Evolutionary conservation across 495 filamentous ascomycete species (phyloP), one percentile per base, ranked within the genome.

Genomic region (Collariella sp.): DNA sequence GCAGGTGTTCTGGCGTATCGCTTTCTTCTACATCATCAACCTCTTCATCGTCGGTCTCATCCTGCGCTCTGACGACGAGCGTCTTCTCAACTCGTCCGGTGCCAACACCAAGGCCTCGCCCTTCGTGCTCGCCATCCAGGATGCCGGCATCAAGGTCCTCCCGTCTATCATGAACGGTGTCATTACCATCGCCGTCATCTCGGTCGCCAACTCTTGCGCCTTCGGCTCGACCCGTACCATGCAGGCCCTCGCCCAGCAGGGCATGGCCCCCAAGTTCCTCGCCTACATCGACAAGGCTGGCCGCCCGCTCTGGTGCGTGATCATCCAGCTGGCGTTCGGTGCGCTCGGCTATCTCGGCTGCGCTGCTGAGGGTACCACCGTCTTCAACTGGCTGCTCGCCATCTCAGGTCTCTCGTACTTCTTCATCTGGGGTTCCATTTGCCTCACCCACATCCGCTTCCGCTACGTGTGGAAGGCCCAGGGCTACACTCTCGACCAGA

Each of bases 1-100:
- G 40, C 81, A 88, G 51, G 87, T 88, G 50, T 91, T 95, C 69
- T 91, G 86, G 76, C 86, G 89, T 46, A 88, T 96, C 63, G 66
- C 85, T 50, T 79, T 94, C 72, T 94, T 96, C 76, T 95, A 94
- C 70, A 69, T 84, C 42, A 59, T 84, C 44, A 78, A 75, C 44
- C 71, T 85, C 19, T 77, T 83, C 64, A 67, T 85, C 46, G 64
- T 85, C 24, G 83, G 83, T 31, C 69, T 86, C 41, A 70, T 85
- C 48, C 61, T 79, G 9, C 62, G 54, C 2, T 60, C 58, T 7
- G 41, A 60, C 50, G 67, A 77, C 60, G 78, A 77, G 1, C 34
- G 67, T 55, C 58, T 70, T 38, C 56, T 76, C 57, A 9, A 54
- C 45, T 50, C 72, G 63, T 79, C 80, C 1, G 61, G 70, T n/a